Conservation (phyloP, 768 basidiomycete species). For the Boletus sp. region DNA sequence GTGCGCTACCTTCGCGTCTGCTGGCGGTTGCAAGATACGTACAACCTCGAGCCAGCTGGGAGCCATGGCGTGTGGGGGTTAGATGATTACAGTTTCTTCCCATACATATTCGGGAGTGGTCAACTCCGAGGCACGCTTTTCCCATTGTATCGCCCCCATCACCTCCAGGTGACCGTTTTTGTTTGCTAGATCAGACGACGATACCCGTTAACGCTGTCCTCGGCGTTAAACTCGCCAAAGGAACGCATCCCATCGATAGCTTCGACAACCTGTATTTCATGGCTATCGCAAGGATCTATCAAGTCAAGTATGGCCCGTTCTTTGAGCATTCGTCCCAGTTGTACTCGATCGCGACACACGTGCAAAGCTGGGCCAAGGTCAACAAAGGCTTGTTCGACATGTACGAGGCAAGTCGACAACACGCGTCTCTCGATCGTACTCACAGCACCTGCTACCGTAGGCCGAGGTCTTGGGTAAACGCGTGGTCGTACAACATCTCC, state of each 20-base stretch:
- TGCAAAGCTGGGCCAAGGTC: conserved; percentile 88
- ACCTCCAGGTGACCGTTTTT: conserved; percentile 1
- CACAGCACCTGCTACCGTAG: conserved; percentile 32
- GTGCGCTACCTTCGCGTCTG: conserved; percentile 76
- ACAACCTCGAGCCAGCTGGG: conserved; percentile 91
- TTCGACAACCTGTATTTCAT: conserved; percentile 77
- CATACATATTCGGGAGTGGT: conserved; percentile 88
- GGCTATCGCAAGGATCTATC: conserved; percentile 70
- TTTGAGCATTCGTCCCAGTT: conserved; percentile 91
- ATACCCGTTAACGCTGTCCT: conserved; percentile 67
- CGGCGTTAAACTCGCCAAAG: conserved; percentile 40
- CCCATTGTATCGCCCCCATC: background rate
- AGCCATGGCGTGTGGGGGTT: conserved; percentile 98
- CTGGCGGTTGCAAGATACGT: conserved; percentile 84
- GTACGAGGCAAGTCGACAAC: conserved; percentile 65
- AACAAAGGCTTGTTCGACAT: conserved; percentile 91
- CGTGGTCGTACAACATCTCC: conserved; percentile 95
- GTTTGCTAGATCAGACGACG: conserved; percentile 50
- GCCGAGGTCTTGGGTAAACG: conserved; percentile 91
- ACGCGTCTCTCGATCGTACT: background rate
- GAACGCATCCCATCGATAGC: conserved; percentile 19
- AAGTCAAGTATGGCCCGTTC: conserved; percentile 85
- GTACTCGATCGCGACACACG: conserved; percentile 81
- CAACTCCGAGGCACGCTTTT: conserved; percentile 69
- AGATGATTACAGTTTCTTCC: conserved; percentile 87